Percentiles rank a stretch among this genome's conserved stretches.
These are phyloP conservation scores for Volvox africanus DNA, from an alignment of 139 green algal species.

Conservation along the genomic window DNA sequence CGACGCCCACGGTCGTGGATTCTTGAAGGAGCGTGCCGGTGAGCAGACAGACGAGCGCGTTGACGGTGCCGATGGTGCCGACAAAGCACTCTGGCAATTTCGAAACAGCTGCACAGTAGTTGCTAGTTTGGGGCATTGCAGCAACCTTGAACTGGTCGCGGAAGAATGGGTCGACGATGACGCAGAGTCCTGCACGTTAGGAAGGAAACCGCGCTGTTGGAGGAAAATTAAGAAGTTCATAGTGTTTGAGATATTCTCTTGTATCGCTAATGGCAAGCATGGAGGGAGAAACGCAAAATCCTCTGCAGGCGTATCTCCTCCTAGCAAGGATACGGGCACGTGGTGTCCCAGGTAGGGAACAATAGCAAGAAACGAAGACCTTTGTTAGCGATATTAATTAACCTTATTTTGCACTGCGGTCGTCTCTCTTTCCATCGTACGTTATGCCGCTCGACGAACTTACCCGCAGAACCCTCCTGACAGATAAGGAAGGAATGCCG, in stretches of 20 bases:
- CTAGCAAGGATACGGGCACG: too few relatives aligned
- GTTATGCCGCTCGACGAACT: neutral
- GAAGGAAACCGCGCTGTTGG: too few relatives aligned
- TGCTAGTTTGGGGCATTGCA: neutral
- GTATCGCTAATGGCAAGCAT: too few relatives aligned
- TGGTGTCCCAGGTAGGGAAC: too few relatives aligned
- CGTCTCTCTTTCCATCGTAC: neutral
- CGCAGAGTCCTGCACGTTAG: conserved; percentile 16
- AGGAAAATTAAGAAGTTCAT: too few relatives aligned
- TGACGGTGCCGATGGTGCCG: conserved; percentile 37
- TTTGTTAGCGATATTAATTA: too few relatives aligned
- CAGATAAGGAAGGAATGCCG: conserved; percentile 30
- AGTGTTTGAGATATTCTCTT: too few relatives aligned
- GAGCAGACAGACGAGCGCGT: conserved; percentile 21
- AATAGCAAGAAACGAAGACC: too few relatives aligned
- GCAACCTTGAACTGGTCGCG: conserved; percentile 29
- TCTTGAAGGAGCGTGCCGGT: neutral
- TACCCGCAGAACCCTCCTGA: conserved; percentile 17
- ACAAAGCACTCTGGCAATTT: neutral
- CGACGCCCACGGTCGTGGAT: neutral
- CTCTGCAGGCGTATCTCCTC: too few relatives aligned
- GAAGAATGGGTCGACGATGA: conserved; percentile 18
- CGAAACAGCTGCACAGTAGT: neutral
- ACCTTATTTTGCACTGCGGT: too few relatives aligned
- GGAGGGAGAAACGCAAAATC: too few relatives aligned